Conservation (phyloP, 1,284 basidiomycete genomes). For the Coniferiporia sulphurascens region DNA sequence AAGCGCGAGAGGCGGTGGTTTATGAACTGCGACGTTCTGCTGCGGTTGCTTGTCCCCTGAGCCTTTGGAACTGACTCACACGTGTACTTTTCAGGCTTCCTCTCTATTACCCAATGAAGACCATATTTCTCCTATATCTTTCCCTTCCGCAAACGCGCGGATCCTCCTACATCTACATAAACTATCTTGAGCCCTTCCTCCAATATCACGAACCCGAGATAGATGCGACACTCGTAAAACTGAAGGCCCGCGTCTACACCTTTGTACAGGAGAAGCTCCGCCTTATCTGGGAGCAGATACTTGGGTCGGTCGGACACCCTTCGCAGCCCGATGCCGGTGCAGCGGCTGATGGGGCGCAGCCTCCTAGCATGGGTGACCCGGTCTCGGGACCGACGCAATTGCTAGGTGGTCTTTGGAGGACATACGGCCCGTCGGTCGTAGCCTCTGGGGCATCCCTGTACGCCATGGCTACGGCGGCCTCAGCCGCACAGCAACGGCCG, state of each 20-base stretch:
- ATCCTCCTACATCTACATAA: slow-evolving; percentile 73
- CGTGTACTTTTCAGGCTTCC: slow-evolving; percentile 59
- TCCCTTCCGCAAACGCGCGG: slow-evolving; percentile 87
- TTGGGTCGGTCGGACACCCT: slow-evolving; percentile 39
- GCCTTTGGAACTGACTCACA: slow-evolving; percentile 1
- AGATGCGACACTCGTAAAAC: slow-evolving; percentile 64
- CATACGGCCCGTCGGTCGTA: slow-evolving; percentile 69
- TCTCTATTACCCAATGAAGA: slow-evolving; percentile 83
- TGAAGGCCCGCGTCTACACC: slow-evolving; percentile 53
- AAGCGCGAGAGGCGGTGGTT: background rate
- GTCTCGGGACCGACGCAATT: slow-evolving; percentile 61
- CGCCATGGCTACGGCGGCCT: slow-evolving; percentile 38
- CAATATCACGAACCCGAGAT: slow-evolving; percentile 73
- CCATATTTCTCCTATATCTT: slow-evolving; percentile 81
- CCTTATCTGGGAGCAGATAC: slow-evolving; percentile 56
- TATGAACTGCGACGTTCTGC: background rate
- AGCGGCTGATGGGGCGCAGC: slow-evolving; percentile 32
- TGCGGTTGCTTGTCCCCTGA: background rate
- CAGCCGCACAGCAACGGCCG: slow-evolving; percentile 14
- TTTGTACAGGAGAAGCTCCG: slow-evolving; percentile 63
- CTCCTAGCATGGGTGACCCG: slow-evolving; percentile 48
- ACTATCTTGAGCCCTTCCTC: slow-evolving; percentile 77
- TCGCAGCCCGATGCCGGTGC: slow-evolving; percentile 26
- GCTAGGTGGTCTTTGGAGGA: slow-evolving; percentile 59
- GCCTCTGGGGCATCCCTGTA: slow-evolving; percentile 60